phyloP scores from a whole-genome alignment of 768 basidiomycete genomes.

The Lactarius akahatsu region DNA sequence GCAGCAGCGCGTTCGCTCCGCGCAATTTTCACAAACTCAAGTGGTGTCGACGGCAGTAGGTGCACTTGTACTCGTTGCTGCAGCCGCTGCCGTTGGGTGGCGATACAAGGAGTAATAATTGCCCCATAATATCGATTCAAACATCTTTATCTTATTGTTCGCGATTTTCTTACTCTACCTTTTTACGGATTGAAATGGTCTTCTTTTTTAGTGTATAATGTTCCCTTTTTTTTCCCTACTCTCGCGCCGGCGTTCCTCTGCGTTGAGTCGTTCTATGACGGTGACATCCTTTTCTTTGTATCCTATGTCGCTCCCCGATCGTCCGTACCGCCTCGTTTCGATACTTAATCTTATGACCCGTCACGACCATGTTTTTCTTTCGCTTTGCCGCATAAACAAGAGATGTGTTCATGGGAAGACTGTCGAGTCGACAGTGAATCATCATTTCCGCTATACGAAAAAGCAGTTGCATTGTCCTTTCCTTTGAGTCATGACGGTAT shows the following conservation, averaged over 20 bases:
- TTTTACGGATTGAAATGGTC: slow-evolving; percentile 21
- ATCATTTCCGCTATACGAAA: slow-evolving; percentile 13
- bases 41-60: slow-evolving; percentile 29
- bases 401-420: slow-evolving; percentile 23
- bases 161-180: slow-evolving; percentile 12
- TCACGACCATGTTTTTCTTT: slow-evolving; percentile 26
- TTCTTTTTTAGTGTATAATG: slow-evolving; percentile 25
- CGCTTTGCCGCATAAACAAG: slow-evolving; percentile 18
- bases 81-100: slow-evolving; percentile 30
- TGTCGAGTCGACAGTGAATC: slow-evolving; percentile 20
- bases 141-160: slow-evolving; percentile 27
- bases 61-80: slow-evolving; percentile 28
- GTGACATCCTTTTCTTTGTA: slow-evolving; percentile 18
- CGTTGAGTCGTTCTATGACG: slow-evolving; percentile 9
- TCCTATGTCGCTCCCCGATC: slow-evolving; percentile 19
- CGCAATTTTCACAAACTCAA: slow-evolving; percentile 21
- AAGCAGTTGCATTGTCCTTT: slow-evolving; percentile 3
- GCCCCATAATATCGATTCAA: neutral
- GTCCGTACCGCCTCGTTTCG: slow-evolving; percentile 18
- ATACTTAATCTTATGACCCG: slow-evolving; percentile 29
- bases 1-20: slow-evolving; percentile 1
- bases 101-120: slow-evolving; percentile 27
- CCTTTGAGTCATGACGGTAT: neutral
- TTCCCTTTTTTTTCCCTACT: slow-evolving; percentile 15
- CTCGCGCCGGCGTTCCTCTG: slow-evolving; percentile 10